A percentile compares a stretch with the other conserved stretches of the same genome.
phyloP scores from a whole-genome alignment of 2,329 filamentous ascomycete genomes.

The Colletotrichum noveboracense region DNA sequence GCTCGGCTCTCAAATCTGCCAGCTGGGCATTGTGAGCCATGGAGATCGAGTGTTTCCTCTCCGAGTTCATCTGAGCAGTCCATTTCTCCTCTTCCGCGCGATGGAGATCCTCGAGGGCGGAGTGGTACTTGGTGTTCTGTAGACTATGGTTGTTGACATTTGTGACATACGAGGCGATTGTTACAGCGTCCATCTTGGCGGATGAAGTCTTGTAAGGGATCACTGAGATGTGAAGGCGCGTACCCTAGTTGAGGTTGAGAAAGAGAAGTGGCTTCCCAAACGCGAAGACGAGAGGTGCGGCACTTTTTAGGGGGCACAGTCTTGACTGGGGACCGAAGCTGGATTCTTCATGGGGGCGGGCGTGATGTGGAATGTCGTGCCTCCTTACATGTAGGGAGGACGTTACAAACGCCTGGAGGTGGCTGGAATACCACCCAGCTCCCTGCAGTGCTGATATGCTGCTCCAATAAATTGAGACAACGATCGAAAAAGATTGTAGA shows the following conservation, averaged over 20 bases:
- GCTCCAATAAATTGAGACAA: neutral
- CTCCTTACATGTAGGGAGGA: neutral
- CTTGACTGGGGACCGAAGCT: neutral
- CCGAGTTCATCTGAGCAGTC: neutral
- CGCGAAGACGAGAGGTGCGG: neutral
- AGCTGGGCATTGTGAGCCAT: neutral
- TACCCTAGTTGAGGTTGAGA: neutral
- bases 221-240: neutral
- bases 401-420: rapidly evolving
- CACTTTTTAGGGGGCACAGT: neutral
- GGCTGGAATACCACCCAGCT: neutral
- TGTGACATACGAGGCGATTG: rapidly evolving
- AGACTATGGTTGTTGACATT: neutral
- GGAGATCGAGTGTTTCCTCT: rapidly evolving
- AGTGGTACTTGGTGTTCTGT: neutral
- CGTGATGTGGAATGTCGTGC: neutral
- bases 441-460: neutral
- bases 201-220: neutral
- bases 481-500: neutral
- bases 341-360: neutral
- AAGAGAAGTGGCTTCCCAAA: neutral
- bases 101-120: neutral
- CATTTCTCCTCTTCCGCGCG: neutral
- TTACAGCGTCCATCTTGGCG: neutral
- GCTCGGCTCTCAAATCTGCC: neutral